A percentile compares a stretch with the other conserved stretches of the same genome.
Conservation (phyloP, 163 green algal genomes). For the Scenedesmus sp. region DNA sequence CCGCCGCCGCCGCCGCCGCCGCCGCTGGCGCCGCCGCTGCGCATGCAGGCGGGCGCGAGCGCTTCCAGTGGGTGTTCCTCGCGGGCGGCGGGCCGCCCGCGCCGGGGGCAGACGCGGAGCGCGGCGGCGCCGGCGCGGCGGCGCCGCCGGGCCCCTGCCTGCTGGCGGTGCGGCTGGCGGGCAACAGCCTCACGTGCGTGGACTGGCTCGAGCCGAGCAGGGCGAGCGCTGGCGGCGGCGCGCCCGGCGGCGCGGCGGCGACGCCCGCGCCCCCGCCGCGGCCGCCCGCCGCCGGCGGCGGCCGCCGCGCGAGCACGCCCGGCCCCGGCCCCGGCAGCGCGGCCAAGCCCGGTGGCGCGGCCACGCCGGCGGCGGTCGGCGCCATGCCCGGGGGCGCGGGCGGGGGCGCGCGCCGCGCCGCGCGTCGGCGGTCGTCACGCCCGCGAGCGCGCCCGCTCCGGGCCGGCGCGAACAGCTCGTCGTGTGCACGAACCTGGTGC, state of each 20-base stretch:
- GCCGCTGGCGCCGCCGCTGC: not conserved
- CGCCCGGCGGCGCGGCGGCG: not conserved
- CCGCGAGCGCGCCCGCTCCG: no score
- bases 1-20: no score
- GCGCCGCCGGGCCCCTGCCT: not conserved
- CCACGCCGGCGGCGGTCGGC: no score
- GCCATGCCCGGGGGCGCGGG: no score
- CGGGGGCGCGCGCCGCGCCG: no score
- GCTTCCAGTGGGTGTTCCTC: conserved; percentile 24
- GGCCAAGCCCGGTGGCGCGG: no score
- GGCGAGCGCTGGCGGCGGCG: not conserved
- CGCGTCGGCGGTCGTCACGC: no score
- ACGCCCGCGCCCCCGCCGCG: not conserved
- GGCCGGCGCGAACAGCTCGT: not conserved
- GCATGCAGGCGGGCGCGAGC: conserved; percentile 17
- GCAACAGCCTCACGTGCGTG: not conserved
- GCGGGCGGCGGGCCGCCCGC: not conserved
- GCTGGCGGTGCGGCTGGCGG: conserved; percentile 11
- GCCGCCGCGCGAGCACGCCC: no score
- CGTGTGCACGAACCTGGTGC: conserved; percentile 3
- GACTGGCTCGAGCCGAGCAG: conserved; percentile 12
- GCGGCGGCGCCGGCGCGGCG: not conserved
- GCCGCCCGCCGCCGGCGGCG: no score
- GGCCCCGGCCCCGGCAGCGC: no score
- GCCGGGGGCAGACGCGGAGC: conserved; percentile 5